A percentile compares a stretch with the other conserved stretches of the same genome.
These are phyloP conservation scores for Schrenkiella parvula DNA, from an alignment of 345 rosid genomes.

Conservation along the genomic window DNA sequence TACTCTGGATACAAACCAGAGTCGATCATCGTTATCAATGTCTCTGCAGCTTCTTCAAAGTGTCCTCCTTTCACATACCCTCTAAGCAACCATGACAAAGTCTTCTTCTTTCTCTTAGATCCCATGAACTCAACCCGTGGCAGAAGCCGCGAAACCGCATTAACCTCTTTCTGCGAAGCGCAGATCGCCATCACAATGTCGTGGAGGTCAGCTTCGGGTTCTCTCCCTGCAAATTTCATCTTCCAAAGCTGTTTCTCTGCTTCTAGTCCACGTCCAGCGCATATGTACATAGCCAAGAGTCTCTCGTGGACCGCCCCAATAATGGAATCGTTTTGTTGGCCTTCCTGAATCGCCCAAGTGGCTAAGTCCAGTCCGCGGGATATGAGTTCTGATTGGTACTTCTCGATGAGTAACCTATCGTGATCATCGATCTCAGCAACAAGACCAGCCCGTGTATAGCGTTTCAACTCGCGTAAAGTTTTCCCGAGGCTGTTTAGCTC, in stretches of 20 bases:
- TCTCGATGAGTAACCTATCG: slow-evolving; percentile 49
- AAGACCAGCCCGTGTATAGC: slow-evolving; percentile 52
- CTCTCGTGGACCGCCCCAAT: slow-evolving; percentile 71
- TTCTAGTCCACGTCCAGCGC: slow-evolving; percentile 77
- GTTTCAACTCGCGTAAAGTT: slow-evolving; percentile 64
- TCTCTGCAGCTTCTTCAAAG: slow-evolving; percentile 68
- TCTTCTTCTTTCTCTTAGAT: slow-evolving; percentile 52
- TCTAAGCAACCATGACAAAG: slow-evolving; percentile 74
- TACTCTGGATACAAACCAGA: slow-evolving; percentile 73
- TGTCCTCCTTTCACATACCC: slow-evolving; percentile 91
- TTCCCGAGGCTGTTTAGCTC: slow-evolving; percentile 80
- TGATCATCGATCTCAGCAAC: slow-evolving; percentile 55
- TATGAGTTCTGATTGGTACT: slow-evolving; percentile 65
- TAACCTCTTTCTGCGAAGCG: slow-evolving; percentile 67
- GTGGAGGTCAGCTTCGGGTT: slow-evolving; percentile 73
- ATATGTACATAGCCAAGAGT: slow-evolving; percentile 87
- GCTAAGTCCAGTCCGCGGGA: slow-evolving; percentile 61
- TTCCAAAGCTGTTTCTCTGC: slow-evolving; percentile 93
- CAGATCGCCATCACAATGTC: slow-evolving; percentile 87
- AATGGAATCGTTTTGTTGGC: slow-evolving; percentile 40
- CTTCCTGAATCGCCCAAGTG: slow-evolving; percentile 70
- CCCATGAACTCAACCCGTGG: slow-evolving; percentile 49
- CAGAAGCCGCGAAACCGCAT: slow-evolving; percentile 56
- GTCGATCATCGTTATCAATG: slow-evolving; percentile 64
- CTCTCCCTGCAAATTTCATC: slow-evolving; percentile 80